A percentile compares a stretch with the other conserved stretches of the same genome.
Conservation (phyloP, 805 yeast species). For the Clavispora santaluciae region DNA sequence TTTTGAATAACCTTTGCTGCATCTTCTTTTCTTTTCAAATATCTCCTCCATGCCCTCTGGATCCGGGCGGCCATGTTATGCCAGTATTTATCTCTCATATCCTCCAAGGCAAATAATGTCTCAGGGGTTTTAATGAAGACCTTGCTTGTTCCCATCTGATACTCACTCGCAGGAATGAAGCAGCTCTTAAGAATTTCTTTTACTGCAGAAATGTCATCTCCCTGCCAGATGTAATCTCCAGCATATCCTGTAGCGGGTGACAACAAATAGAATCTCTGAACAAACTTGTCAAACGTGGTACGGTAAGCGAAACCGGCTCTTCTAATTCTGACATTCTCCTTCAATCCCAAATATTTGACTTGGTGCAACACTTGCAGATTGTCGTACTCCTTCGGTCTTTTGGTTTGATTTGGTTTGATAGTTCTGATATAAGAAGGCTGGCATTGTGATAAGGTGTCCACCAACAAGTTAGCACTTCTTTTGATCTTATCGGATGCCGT, state of each 20-base stretch:
- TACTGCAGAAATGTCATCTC: slow-evolving; percentile 51
- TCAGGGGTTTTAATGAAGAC: slow-evolving; percentile 97
- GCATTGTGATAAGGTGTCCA: slow-evolving; percentile 84
- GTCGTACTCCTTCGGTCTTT: slow-evolving; percentile 86
- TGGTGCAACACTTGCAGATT: slow-evolving; percentile 89
- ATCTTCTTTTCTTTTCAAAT: slow-evolving; percentile 72
- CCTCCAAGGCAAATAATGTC: slow-evolving; percentile 90
- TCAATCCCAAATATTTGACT: slow-evolving; percentile 90
- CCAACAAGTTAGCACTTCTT: slow-evolving; percentile 82
- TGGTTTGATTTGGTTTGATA: slow-evolving; percentile 92
- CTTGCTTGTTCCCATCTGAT: slow-evolving; percentile 86
- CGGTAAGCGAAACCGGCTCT: slow-evolving; percentile 99
- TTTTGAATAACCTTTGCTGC: slow-evolving; percentile 80
- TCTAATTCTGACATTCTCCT: slow-evolving; percentile 94
- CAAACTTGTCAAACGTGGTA: slow-evolving; percentile 93
- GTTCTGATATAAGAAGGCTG: slow-evolving; percentile 96
- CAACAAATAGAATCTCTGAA: slow-evolving; percentile 84
- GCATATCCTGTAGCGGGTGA: slow-evolving; percentile 93
- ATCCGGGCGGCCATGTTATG: slow-evolving; percentile 96
- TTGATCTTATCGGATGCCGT: slow-evolving; percentile 96
- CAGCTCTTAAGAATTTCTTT: slow-evolving; percentile 46
- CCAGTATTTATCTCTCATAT: slow-evolving; percentile 96
- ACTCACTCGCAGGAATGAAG: slow-evolving; percentile 74
- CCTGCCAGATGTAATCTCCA: slow-evolving; percentile 57
- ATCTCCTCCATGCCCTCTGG: slow-evolving; percentile 94